A percentile compares a stretch with the other conserved stretches of the same genome.
Evolutionary conservation across 306 rosid genomes (phyloP).

Genomic region (Casuarina equisetifolia): DNA sequence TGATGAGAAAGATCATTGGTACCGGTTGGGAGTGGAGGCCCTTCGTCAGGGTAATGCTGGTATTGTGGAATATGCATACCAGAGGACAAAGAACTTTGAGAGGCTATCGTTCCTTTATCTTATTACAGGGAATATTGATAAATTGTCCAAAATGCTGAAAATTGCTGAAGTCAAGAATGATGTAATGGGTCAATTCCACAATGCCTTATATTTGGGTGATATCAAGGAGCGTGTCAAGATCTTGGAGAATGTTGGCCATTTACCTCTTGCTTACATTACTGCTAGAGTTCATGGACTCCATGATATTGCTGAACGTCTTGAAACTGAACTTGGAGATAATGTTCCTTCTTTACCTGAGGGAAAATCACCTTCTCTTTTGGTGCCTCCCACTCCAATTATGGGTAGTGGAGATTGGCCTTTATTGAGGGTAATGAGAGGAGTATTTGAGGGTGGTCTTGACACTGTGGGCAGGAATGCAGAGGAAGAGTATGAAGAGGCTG

Average conservation of each 20-base stretch:
- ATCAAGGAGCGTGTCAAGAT: constrained; percentile 76
- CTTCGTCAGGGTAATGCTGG: constrained; percentile 95
- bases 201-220: constrained; percentile 84
- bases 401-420: constrained; percentile 94
- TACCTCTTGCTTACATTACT: constrained; percentile 79
- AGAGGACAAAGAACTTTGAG: constrained; percentile 87
- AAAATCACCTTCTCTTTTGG: constrained; percentile 69
- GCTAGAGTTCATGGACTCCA: constrained; percentile 76
- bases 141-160: constrained; percentile 91
- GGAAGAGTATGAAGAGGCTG: constrained; percentile 71
- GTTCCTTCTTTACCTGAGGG: constrained; percentile 74
- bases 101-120: constrained; percentile 90
- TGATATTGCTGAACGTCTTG: constrained; percentile 76
- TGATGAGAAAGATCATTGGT: constrained; percentile 96
- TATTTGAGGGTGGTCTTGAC: constrained; percentile 83
- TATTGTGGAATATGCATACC: constrained; percentile 90
- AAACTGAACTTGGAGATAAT: constrained; percentile 72
- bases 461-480: constrained; percentile 38
- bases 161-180: constrained; percentile 93
- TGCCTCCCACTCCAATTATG: constrained; percentile 70
- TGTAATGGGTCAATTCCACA: constrained; percentile 97
- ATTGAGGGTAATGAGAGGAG: constrained; percentile 74
- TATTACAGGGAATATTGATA: constrained; percentile 71
- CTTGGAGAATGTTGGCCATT: constrained; percentile 83
- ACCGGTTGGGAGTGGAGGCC: constrained; percentile 85